phyloP scores from a whole-genome alignment of 192 early-diverging fungal species.

The Rhizophagus sp. region DNA sequence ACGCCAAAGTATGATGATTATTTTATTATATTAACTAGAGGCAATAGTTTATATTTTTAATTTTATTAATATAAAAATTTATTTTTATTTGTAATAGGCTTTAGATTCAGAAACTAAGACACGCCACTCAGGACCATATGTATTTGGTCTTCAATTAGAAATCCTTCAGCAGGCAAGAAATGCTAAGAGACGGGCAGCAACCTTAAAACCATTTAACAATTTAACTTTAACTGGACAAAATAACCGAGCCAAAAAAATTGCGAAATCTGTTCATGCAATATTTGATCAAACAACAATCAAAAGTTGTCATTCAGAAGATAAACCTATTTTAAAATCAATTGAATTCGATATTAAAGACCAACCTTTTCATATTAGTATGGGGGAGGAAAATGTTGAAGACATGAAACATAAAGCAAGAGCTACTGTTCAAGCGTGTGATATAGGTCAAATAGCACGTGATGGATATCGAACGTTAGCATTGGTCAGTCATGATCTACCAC shows the following conservation, averaged over 20 bases:
- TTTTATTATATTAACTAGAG: too few relatives aligned
- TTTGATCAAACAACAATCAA: not conserved
- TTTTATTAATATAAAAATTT: too few relatives aligned
- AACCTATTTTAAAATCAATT: too few relatives aligned
- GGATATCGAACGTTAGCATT: too few relatives aligned
- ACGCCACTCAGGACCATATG: not conserved
- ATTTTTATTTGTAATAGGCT: not conserved
- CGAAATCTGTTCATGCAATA: not conserved
- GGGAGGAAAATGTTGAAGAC: too few relatives aligned
- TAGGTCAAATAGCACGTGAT: too few relatives aligned
- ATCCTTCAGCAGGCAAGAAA: not conserved
- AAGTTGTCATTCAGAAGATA: not conserved
- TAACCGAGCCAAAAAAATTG: not conserved
- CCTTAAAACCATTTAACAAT: not conserved
- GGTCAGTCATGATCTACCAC: too few relatives aligned
- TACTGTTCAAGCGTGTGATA: not conserved
- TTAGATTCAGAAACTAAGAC: not conserved
- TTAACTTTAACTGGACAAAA: constrained; percentile 15
- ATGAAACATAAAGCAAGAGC: too few relatives aligned
- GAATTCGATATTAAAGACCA: not conserved
- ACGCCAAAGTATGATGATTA: not conserved
- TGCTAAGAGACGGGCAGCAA: not conserved
- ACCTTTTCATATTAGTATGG: too few relatives aligned
- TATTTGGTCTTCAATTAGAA: constrained; percentile 1
- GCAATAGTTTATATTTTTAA: too few relatives aligned